A percentile compares a stretch with the other conserved stretches of the same genome.
These are phyloP conservation scores for Sporothrix humicola DNA, from an alignment of 2,329 filamentous ascomycete genomes.

Conservation along the genomic window DNA sequence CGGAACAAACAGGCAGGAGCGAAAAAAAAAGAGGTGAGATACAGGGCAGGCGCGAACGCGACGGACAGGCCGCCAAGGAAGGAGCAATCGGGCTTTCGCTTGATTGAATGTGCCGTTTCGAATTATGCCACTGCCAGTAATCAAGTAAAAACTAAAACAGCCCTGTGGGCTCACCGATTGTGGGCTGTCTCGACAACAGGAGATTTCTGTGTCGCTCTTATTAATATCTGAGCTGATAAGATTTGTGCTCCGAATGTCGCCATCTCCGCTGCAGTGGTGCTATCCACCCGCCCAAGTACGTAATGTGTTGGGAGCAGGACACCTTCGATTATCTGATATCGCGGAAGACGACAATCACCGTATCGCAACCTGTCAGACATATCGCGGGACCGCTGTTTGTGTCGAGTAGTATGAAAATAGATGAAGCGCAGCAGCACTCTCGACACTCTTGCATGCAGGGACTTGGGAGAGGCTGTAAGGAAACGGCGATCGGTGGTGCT, in stretches of 20 bases:
- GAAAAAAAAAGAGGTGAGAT: no score
- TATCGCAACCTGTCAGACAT: not conserved
- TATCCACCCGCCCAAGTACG: conserved; percentile 25
- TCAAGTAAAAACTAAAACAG: not conserved
- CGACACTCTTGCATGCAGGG: not conserved
- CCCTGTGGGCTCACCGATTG: conserved; percentile 16
- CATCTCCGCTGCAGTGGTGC: conserved; percentile 28
- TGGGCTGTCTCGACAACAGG: not conserved
- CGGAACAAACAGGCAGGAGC: not conserved
- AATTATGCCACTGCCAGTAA: not conserved
- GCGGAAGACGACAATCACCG: not conserved
- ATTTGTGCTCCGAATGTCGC: conserved; percentile 30
- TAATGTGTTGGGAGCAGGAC: not conserved
- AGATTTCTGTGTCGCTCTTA: not conserved
- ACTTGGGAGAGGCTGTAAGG: not conserved
- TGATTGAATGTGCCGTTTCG: not conserved
- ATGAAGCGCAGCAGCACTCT: not conserved
- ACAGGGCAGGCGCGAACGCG: not conserved
- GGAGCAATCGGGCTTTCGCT: not conserved
- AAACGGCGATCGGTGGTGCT: conserved; percentile 12
- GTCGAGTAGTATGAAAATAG: no score
- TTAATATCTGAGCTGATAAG: conserved; percentile 1
- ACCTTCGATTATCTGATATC: not conserved
- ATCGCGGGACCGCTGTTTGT: not conserved
- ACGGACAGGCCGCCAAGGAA: conserved; percentile 12